These are phyloP conservation scores for Panicum hallii DNA, from an alignment of 202 grass and related monocot genomes.

Conservation along the genomic window DNA sequence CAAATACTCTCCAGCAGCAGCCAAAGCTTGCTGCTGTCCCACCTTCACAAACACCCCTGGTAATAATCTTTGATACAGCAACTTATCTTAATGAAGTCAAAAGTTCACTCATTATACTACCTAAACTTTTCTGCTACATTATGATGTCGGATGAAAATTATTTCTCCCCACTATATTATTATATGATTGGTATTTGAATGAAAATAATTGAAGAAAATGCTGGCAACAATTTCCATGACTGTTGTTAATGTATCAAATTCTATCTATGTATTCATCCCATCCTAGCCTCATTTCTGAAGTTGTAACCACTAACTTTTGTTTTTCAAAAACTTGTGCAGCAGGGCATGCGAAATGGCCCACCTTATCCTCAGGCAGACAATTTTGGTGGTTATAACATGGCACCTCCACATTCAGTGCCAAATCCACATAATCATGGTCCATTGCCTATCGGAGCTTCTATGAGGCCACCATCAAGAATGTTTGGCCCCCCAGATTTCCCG, in stretches of 20 bases:
- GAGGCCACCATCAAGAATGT: conserved; percentile 49
- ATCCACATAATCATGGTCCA: conserved; percentile 57
- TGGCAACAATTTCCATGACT: conserved; percentile 3
- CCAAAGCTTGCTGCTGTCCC: conserved; percentile 82
- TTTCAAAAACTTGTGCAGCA: conserved; percentile 51
- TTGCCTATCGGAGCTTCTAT: conserved; percentile 61
- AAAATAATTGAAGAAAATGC: conserved; percentile 5
- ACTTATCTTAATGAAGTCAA: conserved; percentile 28
- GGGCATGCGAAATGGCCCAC: conserved; percentile 62
- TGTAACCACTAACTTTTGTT: conserved; percentile 35
- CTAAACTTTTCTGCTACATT: conserved; percentile 27
- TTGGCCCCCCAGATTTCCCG: conserved; percentile 56
- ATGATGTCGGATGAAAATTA: conserved; percentile 11
- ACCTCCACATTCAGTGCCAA: conserved; percentile 55
- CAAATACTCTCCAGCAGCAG: conserved; percentile 64
- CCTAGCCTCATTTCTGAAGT: conserved; percentile 32
- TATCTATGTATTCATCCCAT: conserved; percentile 12
- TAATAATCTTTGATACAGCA: conserved; percentile 48
- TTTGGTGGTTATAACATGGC: conserved; percentile 70
- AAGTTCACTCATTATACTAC: conserved; percentile 1
- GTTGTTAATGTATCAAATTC: conserved; percentile 19
- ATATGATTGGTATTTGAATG: conserved; percentile 27
- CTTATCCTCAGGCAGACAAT: conserved; percentile 57
- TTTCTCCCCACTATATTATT: conserved; percentile 26
- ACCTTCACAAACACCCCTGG: conserved; percentile 48